Evolutionary conservation across 208 protist species (phyloP).

Genomic region (Blastocrithidia nonstop): DNA sequence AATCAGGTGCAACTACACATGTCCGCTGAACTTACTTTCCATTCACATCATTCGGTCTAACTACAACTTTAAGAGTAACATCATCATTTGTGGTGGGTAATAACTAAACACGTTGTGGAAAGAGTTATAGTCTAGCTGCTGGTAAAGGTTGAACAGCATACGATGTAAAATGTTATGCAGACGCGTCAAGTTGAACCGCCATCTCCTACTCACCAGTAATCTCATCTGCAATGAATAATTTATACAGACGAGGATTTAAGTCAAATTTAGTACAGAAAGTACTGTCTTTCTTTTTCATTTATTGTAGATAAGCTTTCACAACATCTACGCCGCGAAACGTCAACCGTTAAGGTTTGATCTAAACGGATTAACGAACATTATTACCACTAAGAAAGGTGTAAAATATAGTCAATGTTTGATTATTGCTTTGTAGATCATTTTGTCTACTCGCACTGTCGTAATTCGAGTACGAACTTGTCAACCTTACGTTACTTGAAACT

Average conservation of each 20-base stretch:
- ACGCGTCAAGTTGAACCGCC: constrained; percentile 47
- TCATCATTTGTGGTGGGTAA: constrained; percentile 44
- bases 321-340: constrained; percentile 62
- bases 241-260: constrained; percentile 63
- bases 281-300: constrained; percentile 37
- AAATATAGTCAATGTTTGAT: constrained; percentile 28
- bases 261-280: constrained; percentile 37
- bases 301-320: constrained; percentile 54
- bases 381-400: constrained; percentile 53
- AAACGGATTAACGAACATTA: constrained; percentile 30
- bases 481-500: too few relatives aligned
- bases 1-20: constrained; percentile 59
- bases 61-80: constrained; percentile 51
- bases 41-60: constrained; percentile 18
- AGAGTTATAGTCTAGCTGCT: constrained; percentile 55
- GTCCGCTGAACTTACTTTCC: constrained; percentile 33
- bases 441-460: too few relatives aligned
- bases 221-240: constrained; percentile 80
- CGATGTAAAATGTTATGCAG: constrained; percentile 54
- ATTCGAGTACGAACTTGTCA: too few relatives aligned
- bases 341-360: constrained; percentile 25
- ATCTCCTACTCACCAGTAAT: constrained; percentile 78
- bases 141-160: constrained; percentile 63
- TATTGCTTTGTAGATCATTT: too few relatives aligned
- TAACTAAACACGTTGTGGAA: constrained; percentile 47